Percentiles rank a stretch among this genome's conserved stretches.
These are phyloP conservation scores for Saccharum spontaneum DNA, from an alignment of 176 grass and related monocot species.

Conservation along the genomic window DNA sequence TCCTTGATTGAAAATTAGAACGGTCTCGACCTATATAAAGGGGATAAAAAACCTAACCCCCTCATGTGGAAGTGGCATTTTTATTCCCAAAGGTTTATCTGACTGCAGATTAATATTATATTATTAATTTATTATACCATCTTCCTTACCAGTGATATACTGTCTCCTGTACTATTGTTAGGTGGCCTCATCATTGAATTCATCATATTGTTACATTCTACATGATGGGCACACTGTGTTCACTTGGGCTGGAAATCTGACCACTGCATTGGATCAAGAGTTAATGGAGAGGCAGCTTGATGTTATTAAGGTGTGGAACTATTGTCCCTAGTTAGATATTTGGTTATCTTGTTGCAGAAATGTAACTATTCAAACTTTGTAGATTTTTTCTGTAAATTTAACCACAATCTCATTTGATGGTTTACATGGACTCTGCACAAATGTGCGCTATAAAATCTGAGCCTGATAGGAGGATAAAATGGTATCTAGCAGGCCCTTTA, in stretches of 20 bases:
- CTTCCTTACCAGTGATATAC: slow-evolving; percentile 2
- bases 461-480: not conserved
- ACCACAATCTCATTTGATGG: not conserved
- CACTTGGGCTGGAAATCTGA: slow-evolving; percentile 73
- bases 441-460: not conserved
- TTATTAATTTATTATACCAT: not conserved
- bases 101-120: not conserved
- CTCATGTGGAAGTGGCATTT: not conserved
- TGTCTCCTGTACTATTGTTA: slow-evolving; percentile 38
- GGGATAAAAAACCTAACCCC: not conserved
- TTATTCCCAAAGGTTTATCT: not conserved
- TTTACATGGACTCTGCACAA: not conserved
- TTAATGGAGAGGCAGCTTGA: slow-evolving; percentile 80
- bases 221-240: slow-evolving; percentile 76
- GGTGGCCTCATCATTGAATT: slow-evolving; percentile 83
- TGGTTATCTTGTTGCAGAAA: not conserved
- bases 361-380: not conserved
- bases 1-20: not conserved
- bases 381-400: not conserved
- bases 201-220: slow-evolving; percentile 85
- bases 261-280: slow-evolving; percentile 70
- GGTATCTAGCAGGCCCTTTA: not conserved
- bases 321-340: not conserved
- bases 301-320: slow-evolving; percentile 70
- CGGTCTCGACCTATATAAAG: not conserved